These are phyloP conservation scores for Alloascoidea africana DNA, from an alignment of 805 yeast species.

Conservation along the genomic window DNA sequence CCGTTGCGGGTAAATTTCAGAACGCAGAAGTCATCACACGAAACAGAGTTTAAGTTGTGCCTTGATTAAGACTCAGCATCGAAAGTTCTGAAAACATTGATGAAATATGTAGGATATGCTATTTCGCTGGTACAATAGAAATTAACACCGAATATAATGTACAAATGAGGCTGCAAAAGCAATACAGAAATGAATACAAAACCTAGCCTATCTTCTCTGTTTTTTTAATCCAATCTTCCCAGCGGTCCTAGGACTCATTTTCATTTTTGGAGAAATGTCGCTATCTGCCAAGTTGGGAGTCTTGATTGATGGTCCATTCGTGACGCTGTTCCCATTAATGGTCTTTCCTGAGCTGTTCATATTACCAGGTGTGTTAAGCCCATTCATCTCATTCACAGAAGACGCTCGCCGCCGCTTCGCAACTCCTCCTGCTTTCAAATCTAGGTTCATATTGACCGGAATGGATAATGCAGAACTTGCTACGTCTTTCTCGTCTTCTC, in stretches of 20 bases:
- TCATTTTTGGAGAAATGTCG: slow-evolving; percentile 1
- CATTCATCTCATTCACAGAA: background rate
- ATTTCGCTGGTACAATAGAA: background rate
- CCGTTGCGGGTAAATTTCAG: too few species aligned
- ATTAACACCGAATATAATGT: too few species aligned
- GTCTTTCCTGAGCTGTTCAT: background rate
- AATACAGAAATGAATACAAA: too few species aligned
- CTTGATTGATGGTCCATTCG: too few species aligned
- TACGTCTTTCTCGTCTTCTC: background rate
- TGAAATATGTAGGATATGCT: background rate
- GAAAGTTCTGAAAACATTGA: background rate
- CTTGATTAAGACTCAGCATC: background rate
- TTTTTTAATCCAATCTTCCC: background rate
- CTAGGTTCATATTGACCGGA: background rate
- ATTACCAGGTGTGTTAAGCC: background rate
- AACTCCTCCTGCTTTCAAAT: background rate
- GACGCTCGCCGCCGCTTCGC: slow-evolving; percentile 1
- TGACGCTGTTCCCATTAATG: too few species aligned
- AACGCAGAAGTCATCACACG: too few species aligned
- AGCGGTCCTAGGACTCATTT: background rate
- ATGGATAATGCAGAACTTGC: background rate
- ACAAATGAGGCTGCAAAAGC: too few species aligned
- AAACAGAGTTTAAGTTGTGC: background rate
- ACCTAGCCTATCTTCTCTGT: background rate
- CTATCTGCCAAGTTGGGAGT: too few species aligned